Percentiles rank a stretch among this genome's conserved stretches.
Conservation (phyloP, 2,329 filamentous ascomycete species). For the Colletotrichum shisoi region DNA sequence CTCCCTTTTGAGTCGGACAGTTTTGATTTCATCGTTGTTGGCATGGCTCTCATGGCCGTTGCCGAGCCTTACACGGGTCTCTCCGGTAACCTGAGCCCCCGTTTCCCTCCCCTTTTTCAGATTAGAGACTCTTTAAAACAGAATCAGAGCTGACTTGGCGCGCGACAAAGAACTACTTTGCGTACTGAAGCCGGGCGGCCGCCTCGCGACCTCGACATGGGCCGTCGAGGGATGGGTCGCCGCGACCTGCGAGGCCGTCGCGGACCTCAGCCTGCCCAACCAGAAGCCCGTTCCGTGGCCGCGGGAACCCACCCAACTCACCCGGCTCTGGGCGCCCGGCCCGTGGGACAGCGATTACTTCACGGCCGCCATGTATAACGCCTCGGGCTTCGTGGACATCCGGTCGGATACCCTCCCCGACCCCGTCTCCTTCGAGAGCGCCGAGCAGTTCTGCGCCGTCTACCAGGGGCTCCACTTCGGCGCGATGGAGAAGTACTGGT, state of each 20-base stretch:
- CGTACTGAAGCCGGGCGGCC: slow-evolving; percentile 20
- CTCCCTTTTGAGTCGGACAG: background rate
- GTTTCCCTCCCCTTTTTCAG: too few relatives aligned
- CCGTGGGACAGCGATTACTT: slow-evolving; percentile 15
- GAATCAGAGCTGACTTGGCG: too few relatives aligned
- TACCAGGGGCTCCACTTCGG: slow-evolving; percentile 23
- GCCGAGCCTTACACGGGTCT: slow-evolving; percentile 12
- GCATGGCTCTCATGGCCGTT: slow-evolving; percentile 21
- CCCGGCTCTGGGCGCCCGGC: slow-evolving; percentile 14
- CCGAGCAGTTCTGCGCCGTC: slow-evolving; percentile 10
- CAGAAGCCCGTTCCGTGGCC: slow-evolving; percentile 17
- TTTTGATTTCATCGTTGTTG: slow-evolving; percentile 17
- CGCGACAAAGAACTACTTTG: slow-evolving; percentile 8
- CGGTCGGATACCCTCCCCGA: slow-evolving; percentile 19
- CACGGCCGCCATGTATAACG: slow-evolving; percentile 12
- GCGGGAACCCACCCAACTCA: slow-evolving; percentile 13
- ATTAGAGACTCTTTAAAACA: too few relatives aligned
- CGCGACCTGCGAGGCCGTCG: slow-evolving; percentile 17
- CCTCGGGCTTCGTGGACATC: slow-evolving; percentile 22
- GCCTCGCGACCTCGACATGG: slow-evolving; percentile 21
- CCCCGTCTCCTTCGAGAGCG: background rate
- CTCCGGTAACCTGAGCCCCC: background rate
- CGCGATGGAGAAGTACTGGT: slow-evolving; percentile 16
- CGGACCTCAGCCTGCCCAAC: background rate
- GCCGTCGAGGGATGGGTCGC: slow-evolving; percentile 17